Evolutionary conservation across 179 eudicot species (phyloP), one percentile per base, ranked within the genome.

Genomic region (Beta lomatogona): DNA sequence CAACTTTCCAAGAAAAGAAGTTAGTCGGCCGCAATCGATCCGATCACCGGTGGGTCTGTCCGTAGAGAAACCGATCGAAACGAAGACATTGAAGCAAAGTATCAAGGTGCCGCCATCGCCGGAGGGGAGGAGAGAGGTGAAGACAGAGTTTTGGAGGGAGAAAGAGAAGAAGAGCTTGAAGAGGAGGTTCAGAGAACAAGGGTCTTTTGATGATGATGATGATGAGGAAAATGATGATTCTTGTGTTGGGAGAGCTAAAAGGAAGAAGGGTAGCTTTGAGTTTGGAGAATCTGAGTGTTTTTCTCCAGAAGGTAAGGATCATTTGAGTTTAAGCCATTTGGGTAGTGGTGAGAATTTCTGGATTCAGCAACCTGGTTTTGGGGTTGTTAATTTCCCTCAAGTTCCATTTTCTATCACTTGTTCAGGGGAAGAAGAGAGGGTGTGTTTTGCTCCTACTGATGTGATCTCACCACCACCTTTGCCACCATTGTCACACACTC

Each of bases 371-470:
- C 83, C 83, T 58, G 81, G 86, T 78, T 83, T 85, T 57, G 87
- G 82, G 15, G 60, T 60, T 52, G 85, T 77, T 41, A 73, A 74
- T 75, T 75, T 68, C 63, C 85, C 89, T 61, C 88, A 88, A 55
- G 41, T 79, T n/a, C 94, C 94, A 12, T 91, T 90, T 84, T 87
- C 92, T 69, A 11, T 92, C 50, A 67, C 89, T 44, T 92, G 90
- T 78, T 88, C 97, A 41, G 90, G 91, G 63, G 93, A 86, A 57
- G 98, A 90, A 76, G 94, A 89, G 45, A 87, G 90, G 61, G 89
- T 86, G 4, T 90, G 92, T 80, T 90, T 82, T 83, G 89, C 82
- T 76, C 92, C 93, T 2, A 79, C 86, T 31, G 86, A 90, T 50
- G 86, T 88, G 68, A 72, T 85, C 19, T 76, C 90, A 1, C 89